These are phyloP conservation scores for Aspergillaceae sp. DNA, from an alignment of 2,329 filamentous ascomycete genomes.

Conservation along the genomic window DNA sequence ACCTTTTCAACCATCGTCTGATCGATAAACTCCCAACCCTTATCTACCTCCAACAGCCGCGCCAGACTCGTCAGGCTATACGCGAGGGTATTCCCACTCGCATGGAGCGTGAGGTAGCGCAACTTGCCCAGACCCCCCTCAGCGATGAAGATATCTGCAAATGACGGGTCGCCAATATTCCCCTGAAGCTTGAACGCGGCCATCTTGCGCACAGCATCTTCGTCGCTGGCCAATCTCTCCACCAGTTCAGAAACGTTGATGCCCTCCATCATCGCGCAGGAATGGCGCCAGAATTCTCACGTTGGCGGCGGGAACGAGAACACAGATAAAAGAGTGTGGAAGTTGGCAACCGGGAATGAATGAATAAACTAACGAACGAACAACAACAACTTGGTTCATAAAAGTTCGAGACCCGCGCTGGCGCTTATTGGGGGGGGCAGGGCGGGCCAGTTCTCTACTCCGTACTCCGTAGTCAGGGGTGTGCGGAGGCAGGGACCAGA, in stretches of 20 bases:
- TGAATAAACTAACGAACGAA: not conserved
- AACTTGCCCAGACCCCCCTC: conserved; percentile 77
- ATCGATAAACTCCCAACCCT: conserved; percentile 75
- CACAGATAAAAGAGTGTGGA: not conserved
- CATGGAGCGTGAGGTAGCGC: conserved; percentile 71
- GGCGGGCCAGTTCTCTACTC: no score
- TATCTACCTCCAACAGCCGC: conserved; percentile 85
- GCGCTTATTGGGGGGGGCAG: no score
- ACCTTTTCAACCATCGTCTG: conserved; percentile 51
- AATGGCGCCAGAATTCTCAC: not conserved
- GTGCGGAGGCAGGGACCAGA: not conserved
- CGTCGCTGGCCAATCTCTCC: conserved; percentile 50
- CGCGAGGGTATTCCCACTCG: conserved; percentile 86
- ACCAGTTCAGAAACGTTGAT: conserved; percentile 51
- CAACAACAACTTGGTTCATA: not conserved
- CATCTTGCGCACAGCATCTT: conserved; percentile 95
- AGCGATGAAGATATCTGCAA: conserved; percentile 91
- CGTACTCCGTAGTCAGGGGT: not conserved
- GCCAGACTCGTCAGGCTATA: conserved; percentile 88
- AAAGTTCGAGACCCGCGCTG: no score
- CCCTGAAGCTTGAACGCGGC: conserved; percentile 96
- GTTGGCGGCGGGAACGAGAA: not conserved
- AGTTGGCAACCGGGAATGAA: no score
- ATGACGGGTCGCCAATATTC: conserved; percentile 90
- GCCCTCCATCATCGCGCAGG: conserved; percentile 41